Conservation (phyloP, 108 stramenopile species). For the Nitzschia inconspicua region DNA sequence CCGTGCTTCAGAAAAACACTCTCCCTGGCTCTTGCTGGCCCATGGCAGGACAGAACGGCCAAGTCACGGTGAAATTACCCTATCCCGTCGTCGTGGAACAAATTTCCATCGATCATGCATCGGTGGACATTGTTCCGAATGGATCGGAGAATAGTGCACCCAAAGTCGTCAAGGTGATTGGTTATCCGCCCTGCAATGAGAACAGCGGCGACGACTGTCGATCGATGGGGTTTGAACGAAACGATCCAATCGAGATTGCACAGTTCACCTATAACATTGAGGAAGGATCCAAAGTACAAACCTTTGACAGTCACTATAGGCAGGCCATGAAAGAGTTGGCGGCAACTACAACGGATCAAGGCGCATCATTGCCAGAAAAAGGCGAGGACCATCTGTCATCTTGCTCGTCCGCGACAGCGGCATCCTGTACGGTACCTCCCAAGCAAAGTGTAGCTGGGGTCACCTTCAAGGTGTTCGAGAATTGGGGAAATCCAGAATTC, state of each 20-base stretch:
- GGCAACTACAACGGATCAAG: conserved; percentile 1
- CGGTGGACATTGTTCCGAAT: conserved; percentile 20
- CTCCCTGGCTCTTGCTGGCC: conserved; percentile 62
- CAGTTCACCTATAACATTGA: conserved; percentile 47
- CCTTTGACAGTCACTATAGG: conserved; percentile 27
- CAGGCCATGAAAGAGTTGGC: not conserved
- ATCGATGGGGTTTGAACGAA: conserved; percentile 52
- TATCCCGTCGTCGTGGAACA: conserved; percentile 51
- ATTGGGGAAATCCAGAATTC: conserved; percentile 71
- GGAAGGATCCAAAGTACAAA: conserved; percentile 31
- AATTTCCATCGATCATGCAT: conserved; percentile 63
- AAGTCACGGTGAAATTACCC: conserved; percentile 46
- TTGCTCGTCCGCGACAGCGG: conserved; percentile 21
- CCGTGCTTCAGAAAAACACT: conserved; percentile 32
- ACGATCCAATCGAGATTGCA: conserved; percentile 45
- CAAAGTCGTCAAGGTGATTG: conserved; percentile 49
- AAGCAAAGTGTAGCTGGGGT: conserved; percentile 29
- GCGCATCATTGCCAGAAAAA: conserved; percentile 8
- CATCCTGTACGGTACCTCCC: conserved; percentile 33
- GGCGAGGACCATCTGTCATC: conserved; percentile 13
- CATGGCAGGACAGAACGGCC: conserved; percentile 44
- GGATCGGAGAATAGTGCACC: conserved; percentile 48
- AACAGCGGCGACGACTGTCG: conserved; percentile 19
- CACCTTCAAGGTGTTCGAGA: conserved; percentile 57
- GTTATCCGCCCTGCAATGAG: conserved; percentile 56